These are phyloP conservation scores for Kuraishia capsulata DNA, from an alignment of 805 yeast genomes.

Conservation along the genomic window DNA sequence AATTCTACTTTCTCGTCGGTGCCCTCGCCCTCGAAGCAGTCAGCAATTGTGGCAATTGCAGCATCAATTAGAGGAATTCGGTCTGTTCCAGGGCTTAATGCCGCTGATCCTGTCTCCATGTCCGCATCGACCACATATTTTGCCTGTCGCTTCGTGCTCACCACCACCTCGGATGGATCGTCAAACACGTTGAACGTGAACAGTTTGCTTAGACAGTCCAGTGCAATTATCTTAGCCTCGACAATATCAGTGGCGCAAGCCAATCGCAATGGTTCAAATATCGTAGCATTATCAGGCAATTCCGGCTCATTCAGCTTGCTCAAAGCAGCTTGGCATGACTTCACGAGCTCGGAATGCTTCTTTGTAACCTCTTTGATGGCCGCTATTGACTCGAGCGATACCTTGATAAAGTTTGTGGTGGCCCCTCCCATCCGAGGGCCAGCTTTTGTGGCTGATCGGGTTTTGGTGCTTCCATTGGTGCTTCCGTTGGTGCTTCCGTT, in stretches of 20 bases:
- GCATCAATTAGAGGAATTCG: conserved; percentile 62
- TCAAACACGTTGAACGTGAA: conserved; percentile 80
- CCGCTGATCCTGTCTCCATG: conserved; percentile 41
- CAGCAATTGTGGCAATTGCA: conserved; percentile 75
- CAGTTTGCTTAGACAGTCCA: conserved; percentile 81
- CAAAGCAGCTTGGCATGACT: conserved; percentile 29
- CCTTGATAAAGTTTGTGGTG: conserved; percentile 21
- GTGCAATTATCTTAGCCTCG: conserved; percentile 61
- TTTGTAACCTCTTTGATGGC: conserved; percentile 24
- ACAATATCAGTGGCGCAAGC: conserved; percentile 62
- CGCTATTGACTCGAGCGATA: conserved; percentile 21
- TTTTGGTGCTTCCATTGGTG: too few relatives aligned
- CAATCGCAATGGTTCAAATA: conserved; percentile 71
- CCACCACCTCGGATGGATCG: conserved; percentile 37
- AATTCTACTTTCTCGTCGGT: conserved; percentile 85
- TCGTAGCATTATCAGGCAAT: conserved; percentile 35
- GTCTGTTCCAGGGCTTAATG: conserved; percentile 3
- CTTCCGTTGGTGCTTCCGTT: neutral
- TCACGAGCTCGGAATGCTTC: conserved; percentile 32
- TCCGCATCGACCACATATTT: conserved; percentile 21
- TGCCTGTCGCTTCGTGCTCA: conserved; percentile 5
- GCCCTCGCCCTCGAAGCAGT: conserved; percentile 85
- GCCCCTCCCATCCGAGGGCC: conserved; percentile 10
- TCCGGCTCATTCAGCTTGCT: conserved; percentile 29
- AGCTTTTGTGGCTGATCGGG: too few relatives aligned